Evolutionary conservation across 2,329 filamentous ascomycete genomes (phyloP), one percentile per base, ranked within the genome.

Genomic region (Talaromyces sp.): DNA sequence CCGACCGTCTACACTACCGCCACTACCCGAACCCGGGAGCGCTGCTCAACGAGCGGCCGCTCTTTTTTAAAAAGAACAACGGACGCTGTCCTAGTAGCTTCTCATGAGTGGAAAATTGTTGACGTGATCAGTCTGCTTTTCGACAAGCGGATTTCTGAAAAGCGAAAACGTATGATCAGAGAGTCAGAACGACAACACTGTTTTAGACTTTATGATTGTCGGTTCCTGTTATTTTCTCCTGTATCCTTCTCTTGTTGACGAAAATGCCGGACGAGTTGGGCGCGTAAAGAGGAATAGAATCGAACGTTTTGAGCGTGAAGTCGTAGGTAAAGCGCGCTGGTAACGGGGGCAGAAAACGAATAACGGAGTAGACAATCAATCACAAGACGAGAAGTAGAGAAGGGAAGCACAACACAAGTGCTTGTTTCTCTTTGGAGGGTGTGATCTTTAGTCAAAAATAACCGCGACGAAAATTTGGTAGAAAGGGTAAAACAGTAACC

Each of bases 1-100:
- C 75, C 69, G 72, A 77, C 75, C 75, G 75, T 77, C 76, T 75
- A 78, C 74, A 69, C 69, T 72, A 74, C 73, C 74, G 66, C 73
- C 72, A 73, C 67, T 68, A 70, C 70, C 75, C 74, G 71, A 74
- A 69, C 66, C 64, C 61, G 66, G 66, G 71, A 76, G 74, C 73
- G 72, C 68, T 73, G 74, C 74, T 75, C 74, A 68, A 69, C 67
- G 74, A 78, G 75, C 76, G 71, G 71, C 67, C 68, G 73, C 75
- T 76, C 75, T 71, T 64, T 66, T 62, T 67, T 72, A 65, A 61
- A 64, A 66, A 64, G 68, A 69, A 66, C n/a, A 68, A 58, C 65
- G 67, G 37, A 39, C 44, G 33, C 63, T 63, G 66, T 69, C 73
- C 73, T 78, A 78, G 67, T 73, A 72, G 69, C 70, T 73, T 73